phyloP scores from a whole-genome alignment of 495 filamentous ascomycete species.

The Aspergillus ostianus region DNA sequence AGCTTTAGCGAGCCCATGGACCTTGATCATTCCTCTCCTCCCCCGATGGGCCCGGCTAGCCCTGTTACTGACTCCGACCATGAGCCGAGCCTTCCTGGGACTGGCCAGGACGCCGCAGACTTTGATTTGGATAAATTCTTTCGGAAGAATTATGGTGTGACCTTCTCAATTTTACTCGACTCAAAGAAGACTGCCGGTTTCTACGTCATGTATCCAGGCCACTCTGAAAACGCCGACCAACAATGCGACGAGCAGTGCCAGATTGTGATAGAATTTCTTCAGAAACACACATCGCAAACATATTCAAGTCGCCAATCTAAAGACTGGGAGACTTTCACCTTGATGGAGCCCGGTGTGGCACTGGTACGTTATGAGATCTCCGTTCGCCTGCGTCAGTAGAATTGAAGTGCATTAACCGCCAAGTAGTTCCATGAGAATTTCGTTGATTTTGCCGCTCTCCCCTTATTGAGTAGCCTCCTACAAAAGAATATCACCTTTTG shows the following conservation, averaged over 20 bases:
- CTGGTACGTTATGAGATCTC: constrained; percentile 32
- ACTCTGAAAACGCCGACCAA: constrained; percentile 11
- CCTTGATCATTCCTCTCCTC: background rate
- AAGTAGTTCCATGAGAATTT: constrained; percentile 44
- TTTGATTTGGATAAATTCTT: constrained; percentile 16
- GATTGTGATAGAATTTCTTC: constrained; percentile 26
- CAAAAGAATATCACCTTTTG: constrained; percentile 33
- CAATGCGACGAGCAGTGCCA: constrained; percentile 21
- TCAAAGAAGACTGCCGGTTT: constrained; percentile 16
- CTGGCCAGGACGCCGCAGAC: background rate
- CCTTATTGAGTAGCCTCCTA: constrained; percentile 24
- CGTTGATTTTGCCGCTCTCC: constrained; percentile 27
- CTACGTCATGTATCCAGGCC: constrained; percentile 38
- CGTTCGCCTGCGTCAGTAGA: background rate
- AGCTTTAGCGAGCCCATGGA: constrained; percentile 10
- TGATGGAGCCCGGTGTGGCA: constrained; percentile 33
- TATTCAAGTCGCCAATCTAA: constrained; percentile 29
- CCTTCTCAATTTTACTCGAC: constrained; percentile 19
- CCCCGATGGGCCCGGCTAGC: background rate
- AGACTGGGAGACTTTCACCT: constrained; percentile 42
- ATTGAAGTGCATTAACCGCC: constrained; percentile 12
- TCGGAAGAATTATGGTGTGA: constrained; percentile 16
- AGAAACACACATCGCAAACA: constrained; percentile 12
- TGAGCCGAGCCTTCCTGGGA: background rate
- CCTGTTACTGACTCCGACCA: background rate